phyloP scores from a whole-genome alignment of 164 flowering plant genomes.

The Stephania cephalantha region DNA sequence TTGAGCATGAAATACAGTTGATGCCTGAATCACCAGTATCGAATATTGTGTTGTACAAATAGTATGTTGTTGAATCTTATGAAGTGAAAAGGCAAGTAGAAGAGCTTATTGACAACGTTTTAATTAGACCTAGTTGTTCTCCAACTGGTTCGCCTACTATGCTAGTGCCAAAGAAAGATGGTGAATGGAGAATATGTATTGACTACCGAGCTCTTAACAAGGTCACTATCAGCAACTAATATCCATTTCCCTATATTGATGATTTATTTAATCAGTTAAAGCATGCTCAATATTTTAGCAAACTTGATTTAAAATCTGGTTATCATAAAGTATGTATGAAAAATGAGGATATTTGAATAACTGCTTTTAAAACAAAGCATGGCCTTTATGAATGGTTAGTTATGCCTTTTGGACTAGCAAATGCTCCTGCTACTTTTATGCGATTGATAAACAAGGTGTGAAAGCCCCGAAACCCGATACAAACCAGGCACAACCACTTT shows the following conservation, averaged over 20 bases:
- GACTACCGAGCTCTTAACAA: background rate
- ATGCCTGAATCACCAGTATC: background rate
- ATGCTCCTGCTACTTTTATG: too few species aligned
- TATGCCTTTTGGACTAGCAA: too few species aligned
- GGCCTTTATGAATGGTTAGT: too few species aligned
- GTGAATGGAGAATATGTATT: background rate
- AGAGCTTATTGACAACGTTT: background rate
- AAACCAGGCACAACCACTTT: too few species aligned
- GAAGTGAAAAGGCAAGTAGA: background rate
- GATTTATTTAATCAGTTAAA: background rate
- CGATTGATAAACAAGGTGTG: too few species aligned
- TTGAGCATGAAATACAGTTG: constrained; percentile 1
- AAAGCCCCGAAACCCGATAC: too few species aligned
- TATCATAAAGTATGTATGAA: too few species aligned
- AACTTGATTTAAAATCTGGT: too few species aligned
- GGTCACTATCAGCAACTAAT: too few species aligned
- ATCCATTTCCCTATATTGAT: background rate
- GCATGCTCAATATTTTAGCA: background rate
- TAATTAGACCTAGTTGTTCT: background rate
- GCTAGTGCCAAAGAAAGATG: background rate
- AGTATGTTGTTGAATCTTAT: background rate
- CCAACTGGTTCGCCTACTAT: background rate
- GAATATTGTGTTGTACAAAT: background rate
- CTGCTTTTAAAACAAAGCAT: too few species aligned
- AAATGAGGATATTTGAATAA: too few species aligned